Base-by-base conservation (phyloP, 768 basidiomycete genomes). In the Rhizopogon vesiculosus region DNA sequence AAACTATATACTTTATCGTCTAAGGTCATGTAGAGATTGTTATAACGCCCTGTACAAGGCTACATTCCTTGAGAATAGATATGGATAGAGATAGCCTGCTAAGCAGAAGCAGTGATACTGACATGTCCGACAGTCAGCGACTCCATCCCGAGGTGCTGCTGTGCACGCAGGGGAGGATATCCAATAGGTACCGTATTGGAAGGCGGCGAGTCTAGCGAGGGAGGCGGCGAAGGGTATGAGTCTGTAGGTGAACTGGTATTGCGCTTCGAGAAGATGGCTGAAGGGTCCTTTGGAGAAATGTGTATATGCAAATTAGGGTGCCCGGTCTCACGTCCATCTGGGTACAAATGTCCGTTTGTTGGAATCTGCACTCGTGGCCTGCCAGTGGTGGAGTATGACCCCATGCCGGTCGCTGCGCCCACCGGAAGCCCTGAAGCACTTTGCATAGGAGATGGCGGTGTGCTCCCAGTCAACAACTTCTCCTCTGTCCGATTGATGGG, bases 401-500 rank as follows among this genome's bases (percentile, higher is more conserved):
- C 55, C 53, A 60, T 61, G 44, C 62, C 69, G 6, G 70, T 65
- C 33, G 69, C 58, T 22, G 63, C 69, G 16, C 49, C 8, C 41
- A 40, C 25, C 0, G 55, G 48, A 29, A 51, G 49, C 33, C 31
- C 43, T 3, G 16, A 18, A 8, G 13, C 16, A 56, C 42, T 40
- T 29, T 46, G 49, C 9, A 40, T 48, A 13, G 62, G 61, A n/a
- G 57, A 56, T 5, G 62, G 48, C 0, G 71, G 72, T 25, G 76
- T 72, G 10, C 70, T 69, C 25, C 75, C 79, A 9, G 64, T 68
- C 70, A 83, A 70, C 51, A 87, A 65, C 39, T 74, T 70, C 16
- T 78, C 74, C 51, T 92, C 90, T 55, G 69, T 75, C 62, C 82
- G 82, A 18, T 86, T 87, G 22, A 75, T 81, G 0, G 91, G 91